Conservation (phyloP, 129 eudicot species). For the Kitagawia praeruptora region DNA sequence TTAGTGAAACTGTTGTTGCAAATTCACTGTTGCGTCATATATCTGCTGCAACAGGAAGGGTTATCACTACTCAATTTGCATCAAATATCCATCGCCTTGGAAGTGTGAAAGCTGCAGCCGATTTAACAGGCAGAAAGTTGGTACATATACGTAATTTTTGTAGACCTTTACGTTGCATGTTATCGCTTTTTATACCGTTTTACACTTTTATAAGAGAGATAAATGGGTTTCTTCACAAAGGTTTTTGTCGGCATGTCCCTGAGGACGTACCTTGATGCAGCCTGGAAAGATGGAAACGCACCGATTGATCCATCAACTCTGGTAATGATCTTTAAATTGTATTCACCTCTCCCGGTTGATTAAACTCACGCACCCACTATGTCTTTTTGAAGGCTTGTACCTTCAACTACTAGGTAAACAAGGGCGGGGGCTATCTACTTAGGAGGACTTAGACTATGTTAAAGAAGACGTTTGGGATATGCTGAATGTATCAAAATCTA, state of each 20-base stretch:
- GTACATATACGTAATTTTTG: conserved; percentile 30
- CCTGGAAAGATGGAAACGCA: conserved; percentile 98
- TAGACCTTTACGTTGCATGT: neutral
- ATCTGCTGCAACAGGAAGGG: conserved; percentile 87
- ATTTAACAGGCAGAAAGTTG: conserved; percentile 92
- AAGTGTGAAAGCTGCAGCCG: conserved; percentile 99
- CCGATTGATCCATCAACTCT: conserved; percentile 97
- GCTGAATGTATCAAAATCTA: neutral
- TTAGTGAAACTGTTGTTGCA: conserved; percentile 90
- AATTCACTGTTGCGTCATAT: conserved; percentile 73
- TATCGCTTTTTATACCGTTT: neutral
- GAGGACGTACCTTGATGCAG: conserved; percentile 96
- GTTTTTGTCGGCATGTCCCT: conserved; percentile 98
- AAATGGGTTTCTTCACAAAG: conserved; percentile 25
- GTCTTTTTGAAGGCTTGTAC: neutral
- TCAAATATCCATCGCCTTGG: conserved; percentile 99
- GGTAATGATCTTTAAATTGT: conserved; percentile 40
- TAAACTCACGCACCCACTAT: neutral
- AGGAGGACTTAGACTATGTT: neutral
- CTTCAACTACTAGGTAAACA: neutral
- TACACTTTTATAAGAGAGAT: neutral
- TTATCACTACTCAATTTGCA: conserved; percentile 94
- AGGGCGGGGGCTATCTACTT: neutral
- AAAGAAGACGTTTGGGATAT: neutral
- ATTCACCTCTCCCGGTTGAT: neutral